Conservation (phyloP, 805 yeast species). For the Kazachstania africana region DNA sequence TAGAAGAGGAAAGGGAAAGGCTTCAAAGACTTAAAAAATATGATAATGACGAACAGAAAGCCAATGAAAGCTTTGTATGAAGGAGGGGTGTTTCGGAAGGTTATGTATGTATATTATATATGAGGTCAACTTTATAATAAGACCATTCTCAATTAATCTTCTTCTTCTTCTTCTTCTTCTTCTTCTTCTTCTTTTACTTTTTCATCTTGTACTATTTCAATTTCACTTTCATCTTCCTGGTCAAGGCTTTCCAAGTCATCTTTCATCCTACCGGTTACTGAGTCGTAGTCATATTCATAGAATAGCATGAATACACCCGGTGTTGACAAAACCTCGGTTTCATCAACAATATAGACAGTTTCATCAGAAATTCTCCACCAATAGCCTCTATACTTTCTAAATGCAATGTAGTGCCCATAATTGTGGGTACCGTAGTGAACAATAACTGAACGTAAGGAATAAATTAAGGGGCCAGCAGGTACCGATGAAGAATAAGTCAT, state of each 20-base stretch:
- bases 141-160: not conserved
- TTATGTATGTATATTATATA: too few species aligned
- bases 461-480: slow-evolving; percentile 38
- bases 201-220: slow-evolving; percentile 9
- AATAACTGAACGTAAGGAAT: slow-evolving; percentile 72
- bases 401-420: slow-evolving; percentile 94
- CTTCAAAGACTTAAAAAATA: slow-evolving; percentile 9
- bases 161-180: slow-evolving; percentile 5
- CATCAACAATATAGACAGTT: slow-evolving; percentile 67
- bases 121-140: not conserved
- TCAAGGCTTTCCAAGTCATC: slow-evolving; percentile 17
- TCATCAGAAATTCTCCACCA: slow-evolving; percentile 98
- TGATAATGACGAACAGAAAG: slow-evolving; percentile 15
- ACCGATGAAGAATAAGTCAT: slow-evolving; percentile 4
- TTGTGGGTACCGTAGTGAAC: slow-evolving; percentile 93
- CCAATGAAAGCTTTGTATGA: slow-evolving; percentile 19
- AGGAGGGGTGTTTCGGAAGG: too few species aligned
- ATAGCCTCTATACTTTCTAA: slow-evolving; percentile 62
- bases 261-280: slow-evolving; percentile 19
- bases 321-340: slow-evolving; percentile 64
- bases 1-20: slow-evolving; percentile 14
- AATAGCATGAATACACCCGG: slow-evolving; percentile 91
- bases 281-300: slow-evolving; percentile 49
- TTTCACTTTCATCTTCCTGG: slow-evolving; percentile 6
- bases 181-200: slow-evolving; percentile 14